phyloP scores from a whole-genome alignment of 1,284 basidiomycete species.

The Caloboletus firmus region DNA sequence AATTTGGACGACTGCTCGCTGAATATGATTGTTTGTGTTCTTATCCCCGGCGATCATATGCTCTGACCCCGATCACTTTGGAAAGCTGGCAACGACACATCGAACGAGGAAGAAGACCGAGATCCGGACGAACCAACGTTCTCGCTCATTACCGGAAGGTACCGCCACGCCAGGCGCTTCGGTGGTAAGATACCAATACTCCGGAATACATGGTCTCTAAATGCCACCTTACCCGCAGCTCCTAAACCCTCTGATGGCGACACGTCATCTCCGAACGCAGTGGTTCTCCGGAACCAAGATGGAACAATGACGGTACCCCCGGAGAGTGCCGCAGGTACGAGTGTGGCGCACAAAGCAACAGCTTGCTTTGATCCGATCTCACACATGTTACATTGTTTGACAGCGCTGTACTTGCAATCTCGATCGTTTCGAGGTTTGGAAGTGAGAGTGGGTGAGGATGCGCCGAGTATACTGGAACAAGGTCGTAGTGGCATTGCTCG shows the following conservation, averaged over 20 bases:
- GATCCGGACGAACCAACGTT: constrained; percentile 76
- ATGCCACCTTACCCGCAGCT: background rate
- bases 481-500: constrained; percentile 88
- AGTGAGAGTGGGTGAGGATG: constrained; percentile 74
- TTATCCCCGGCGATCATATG: background rate
- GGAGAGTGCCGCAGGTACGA: constrained; percentile 69
- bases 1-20: constrained; percentile 72
- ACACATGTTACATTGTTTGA: constrained; percentile 6
- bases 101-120: constrained; percentile 32
- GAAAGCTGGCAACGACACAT: constrained; percentile 13
- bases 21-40: constrained; percentile 24
- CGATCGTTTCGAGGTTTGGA: constrained; percentile 87
- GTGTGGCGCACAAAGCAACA: constrained; percentile 14
- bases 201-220: background rate
- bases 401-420: constrained; percentile 66
- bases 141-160: constrained; percentile 85
- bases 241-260: constrained; percentile 6
- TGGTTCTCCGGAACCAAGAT: constrained; percentile 68
- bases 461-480: constrained; percentile 81
- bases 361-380: constrained; percentile 2
- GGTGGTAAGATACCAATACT: constrained; percentile 37
- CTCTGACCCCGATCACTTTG: background rate
- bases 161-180: constrained; percentile 75
- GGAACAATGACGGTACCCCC: constrained; percentile 52
- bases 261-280: constrained; percentile 33